A percentile compares a stretch with the other conserved stretches of the same genome.
These are phyloP conservation scores for Gaultheria prostrata DNA, from an alignment of 148 eudicot species.

Conservation along the genomic window DNA sequence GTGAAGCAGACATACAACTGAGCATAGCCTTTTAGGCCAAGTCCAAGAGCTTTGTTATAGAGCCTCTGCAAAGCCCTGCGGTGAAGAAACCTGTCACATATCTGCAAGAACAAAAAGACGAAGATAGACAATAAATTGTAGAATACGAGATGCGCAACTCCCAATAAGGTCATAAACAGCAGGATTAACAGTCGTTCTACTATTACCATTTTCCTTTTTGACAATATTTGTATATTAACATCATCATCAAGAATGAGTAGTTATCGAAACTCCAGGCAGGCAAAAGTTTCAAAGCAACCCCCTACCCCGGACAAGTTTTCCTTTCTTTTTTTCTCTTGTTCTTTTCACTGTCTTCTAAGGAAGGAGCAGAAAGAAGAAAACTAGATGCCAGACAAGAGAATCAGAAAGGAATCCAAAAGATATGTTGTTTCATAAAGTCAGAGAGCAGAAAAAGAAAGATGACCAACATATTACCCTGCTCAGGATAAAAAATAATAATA, in stretches of 20 bases:
- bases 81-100: constrained; percentile 80
- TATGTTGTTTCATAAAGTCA: background rate
- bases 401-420: background rate
- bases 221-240: background rate
- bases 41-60: constrained; percentile 70
- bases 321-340: no score
- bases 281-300: background rate
- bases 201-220: background rate
- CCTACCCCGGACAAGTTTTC: background rate
- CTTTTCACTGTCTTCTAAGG: background rate
- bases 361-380: background rate
- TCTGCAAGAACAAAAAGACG: constrained; percentile 36
- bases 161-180: constrained; percentile 11
- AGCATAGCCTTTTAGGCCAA: constrained; percentile 80
- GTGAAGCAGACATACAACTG: constrained; percentile 58
- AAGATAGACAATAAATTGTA: background rate
- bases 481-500: no score
- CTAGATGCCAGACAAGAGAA: background rate
- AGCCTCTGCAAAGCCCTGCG: constrained; percentile 67
- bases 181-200: constrained; percentile 7
- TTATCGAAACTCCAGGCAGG: background rate
- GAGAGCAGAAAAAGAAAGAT: background rate
- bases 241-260: background rate
- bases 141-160: background rate
- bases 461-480: background rate